Conservation (phyloP, 345 rosid species). For the Citrus trifoliata region DNA sequence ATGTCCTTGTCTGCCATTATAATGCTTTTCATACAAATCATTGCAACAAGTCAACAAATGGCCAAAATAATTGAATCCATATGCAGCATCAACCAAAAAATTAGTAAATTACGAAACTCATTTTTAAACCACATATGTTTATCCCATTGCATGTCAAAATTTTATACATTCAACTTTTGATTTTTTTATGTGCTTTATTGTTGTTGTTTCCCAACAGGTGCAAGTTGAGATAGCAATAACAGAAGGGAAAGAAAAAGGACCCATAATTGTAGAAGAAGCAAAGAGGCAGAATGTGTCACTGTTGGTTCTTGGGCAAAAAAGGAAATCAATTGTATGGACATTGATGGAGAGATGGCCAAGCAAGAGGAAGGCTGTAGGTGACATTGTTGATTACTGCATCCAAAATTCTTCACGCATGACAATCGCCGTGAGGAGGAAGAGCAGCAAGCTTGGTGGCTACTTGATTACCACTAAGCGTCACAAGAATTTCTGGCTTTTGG, state of each 20-base stretch:
- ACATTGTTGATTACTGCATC: slow-evolving; percentile 65
- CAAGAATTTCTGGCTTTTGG: slow-evolving; percentile 90
- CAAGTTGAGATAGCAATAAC: slow-evolving; percentile 51
- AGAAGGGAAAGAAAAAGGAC: slow-evolving; percentile 72
- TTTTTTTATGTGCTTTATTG: not conserved
- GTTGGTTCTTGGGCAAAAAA: slow-evolving; percentile 73
- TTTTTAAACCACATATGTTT: not conserved
- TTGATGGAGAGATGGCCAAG: slow-evolving; percentile 52
- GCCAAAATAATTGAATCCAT: not conserved
- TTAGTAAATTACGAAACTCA: not conserved
- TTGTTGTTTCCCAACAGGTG: slow-evolving; percentile 31
- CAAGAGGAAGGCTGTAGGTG: slow-evolving; percentile 23
- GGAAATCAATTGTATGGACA: slow-evolving; percentile 53
- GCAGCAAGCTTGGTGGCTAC: slow-evolving; percentile 75
- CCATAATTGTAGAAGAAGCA: slow-evolving; percentile 71
- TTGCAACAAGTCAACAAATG: not conserved
- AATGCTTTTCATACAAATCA: not conserved
- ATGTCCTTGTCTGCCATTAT: not conserved
- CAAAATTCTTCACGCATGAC: slow-evolving; percentile 86
- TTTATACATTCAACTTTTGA: not conserved
- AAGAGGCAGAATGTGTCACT: slow-evolving; percentile 56
- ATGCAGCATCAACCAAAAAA: not conserved
- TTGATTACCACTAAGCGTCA: slow-evolving; percentile 90
- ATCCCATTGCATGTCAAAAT: too few species aligned
- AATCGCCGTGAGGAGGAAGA: slow-evolving; percentile 76